Evolutionary conservation across 2,329 filamentous ascomycete genomes (phyloP), one percentile per base, ranked within the genome.

Genomic region (Fusarium temperatum): DNA sequence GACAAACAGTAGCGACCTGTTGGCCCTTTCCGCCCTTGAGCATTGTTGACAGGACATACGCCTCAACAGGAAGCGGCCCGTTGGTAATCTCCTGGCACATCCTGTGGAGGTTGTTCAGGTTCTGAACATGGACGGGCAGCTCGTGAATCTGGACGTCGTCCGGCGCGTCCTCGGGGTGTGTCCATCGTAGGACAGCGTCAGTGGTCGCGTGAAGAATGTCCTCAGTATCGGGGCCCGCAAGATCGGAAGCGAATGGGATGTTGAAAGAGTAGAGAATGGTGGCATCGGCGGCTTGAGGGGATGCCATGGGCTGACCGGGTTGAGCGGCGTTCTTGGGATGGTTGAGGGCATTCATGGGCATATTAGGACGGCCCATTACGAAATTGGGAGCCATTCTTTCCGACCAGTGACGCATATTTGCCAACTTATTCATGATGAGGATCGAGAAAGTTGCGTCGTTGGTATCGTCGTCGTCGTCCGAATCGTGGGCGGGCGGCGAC

Each of bases 221-320:
- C 83, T 98, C 95, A 76, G 93, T 93, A 80, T 98, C 95, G 73
- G 96, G 96, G 39, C 96, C 96, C 72, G 94, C 90, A 70, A 99
- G 91, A 79, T 96, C 96, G 74, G 94, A 97, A 77, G 95, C 92
- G 84, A 98, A 98, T 70, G 96, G 96, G 55, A 99, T 93, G 82
- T 98, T 98, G 91, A 99, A 98, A 75, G 94, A 96, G 82, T 98
- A 92, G 83, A 97, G 94, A 83, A 98, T 94, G 75, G 91, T 91
- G 59, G 92, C 88, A 81, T 96, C 93, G 80, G 92, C 89, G 72
- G 92, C 87, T 74, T 92, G 91, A 66, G 92, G 90, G 75, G 93
- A 91, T 78, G 91, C 87, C 80, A 90, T 85, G 73, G 90, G 86
- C 66, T 89, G 85, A 68, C 86, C 84, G 59, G 87, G 83, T 66